phyloP scores from a whole-genome alignment of 768 basidiomycete genomes.

The Boletus sp. region DNA sequence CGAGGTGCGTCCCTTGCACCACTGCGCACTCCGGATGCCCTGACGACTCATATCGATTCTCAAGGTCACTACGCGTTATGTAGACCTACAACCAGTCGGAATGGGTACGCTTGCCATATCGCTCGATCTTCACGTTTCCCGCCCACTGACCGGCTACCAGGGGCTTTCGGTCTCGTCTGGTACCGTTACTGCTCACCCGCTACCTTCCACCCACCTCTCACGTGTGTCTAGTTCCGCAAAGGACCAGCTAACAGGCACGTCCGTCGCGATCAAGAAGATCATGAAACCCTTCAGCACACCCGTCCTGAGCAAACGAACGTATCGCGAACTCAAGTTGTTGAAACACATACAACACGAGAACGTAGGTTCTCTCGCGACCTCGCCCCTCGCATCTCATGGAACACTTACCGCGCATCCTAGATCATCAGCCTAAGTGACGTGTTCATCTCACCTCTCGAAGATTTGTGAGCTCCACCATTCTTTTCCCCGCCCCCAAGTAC shows the following conservation, averaged over 20 bases:
- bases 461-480: slow-evolving; percentile 61
- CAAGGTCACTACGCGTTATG: slow-evolving; percentile 96
- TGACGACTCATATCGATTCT: slow-evolving; percentile 20
- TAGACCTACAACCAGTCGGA: slow-evolving; percentile 98
- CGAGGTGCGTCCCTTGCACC: slow-evolving; percentile 54
- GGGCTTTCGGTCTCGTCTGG: slow-evolving; percentile 99
- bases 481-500: background rate
- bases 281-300: slow-evolving; percentile 99
- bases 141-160: slow-evolving; percentile 33
- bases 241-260: slow-evolving; percentile 89
- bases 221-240: slow-evolving; percentile 71
- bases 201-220: slow-evolving; percentile 7
- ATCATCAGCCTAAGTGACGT: slow-evolving; percentile 99
- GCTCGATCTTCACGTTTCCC: slow-evolving; percentile 3
- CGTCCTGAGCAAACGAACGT: slow-evolving; percentile 96
- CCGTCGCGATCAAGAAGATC: slow-evolving; percentile 99
- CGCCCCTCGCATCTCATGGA: slow-evolving; percentile 3
- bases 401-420: slow-evolving; percentile 38
- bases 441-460: slow-evolving; percentile 99
- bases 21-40: slow-evolving; percentile 13
- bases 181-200: slow-evolving; percentile 33
- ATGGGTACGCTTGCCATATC: slow-evolving; percentile 70
- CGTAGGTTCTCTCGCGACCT: slow-evolving; percentile 43
- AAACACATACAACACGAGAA: slow-evolving; percentile 99
- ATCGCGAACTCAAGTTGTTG: slow-evolving; percentile 95